A percentile compares a stretch with the other conserved stretches of the same genome.
phyloP scores from a whole-genome alignment of 768 basidiomycete species.

The Sporobolomyces phaffii region DNA sequence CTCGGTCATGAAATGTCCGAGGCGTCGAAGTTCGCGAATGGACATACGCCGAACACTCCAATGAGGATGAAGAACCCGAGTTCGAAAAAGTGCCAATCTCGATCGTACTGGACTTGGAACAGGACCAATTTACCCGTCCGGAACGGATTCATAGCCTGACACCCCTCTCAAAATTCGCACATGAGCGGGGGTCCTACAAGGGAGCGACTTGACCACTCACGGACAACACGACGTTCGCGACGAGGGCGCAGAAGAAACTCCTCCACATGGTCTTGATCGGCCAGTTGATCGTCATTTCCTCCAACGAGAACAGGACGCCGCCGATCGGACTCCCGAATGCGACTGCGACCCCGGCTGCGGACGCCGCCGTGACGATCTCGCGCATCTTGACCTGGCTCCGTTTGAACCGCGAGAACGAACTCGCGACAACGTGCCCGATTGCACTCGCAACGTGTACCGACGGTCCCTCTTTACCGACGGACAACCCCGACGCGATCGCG shows the following conservation, averaged over 20 bases:
- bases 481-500: conserved; percentile 91
- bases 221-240: conserved; percentile 90
- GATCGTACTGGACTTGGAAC: conserved; percentile 94
- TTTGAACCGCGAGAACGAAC: conserved; percentile 71
- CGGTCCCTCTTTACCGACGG: conserved; percentile 96
- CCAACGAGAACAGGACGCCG: conserved; percentile 94
- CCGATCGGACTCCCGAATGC: conserved; percentile 98
- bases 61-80: conserved; percentile 92
- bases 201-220: conserved; percentile 53
- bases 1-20: background rate
- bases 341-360: conserved; percentile 95
- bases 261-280: conserved; percentile 98
- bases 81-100: conserved; percentile 99
- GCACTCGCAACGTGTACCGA: conserved; percentile 96
- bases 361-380: conserved; percentile 88
- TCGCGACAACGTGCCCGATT: conserved; percentile 82
- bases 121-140: conserved; percentile 94
- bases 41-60: conserved; percentile 83
- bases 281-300: conserved; percentile 99
- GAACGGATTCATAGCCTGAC: conserved; percentile 99
- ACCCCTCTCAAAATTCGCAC: no score
- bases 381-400: conserved; percentile 70
- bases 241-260: conserved; percentile 92
- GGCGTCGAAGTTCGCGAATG: no score
- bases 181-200: conserved; percentile 3